phyloP scores from a whole-genome alignment of 1,139 yeast genomes.

The Debaryomyces coudertii region DNA sequence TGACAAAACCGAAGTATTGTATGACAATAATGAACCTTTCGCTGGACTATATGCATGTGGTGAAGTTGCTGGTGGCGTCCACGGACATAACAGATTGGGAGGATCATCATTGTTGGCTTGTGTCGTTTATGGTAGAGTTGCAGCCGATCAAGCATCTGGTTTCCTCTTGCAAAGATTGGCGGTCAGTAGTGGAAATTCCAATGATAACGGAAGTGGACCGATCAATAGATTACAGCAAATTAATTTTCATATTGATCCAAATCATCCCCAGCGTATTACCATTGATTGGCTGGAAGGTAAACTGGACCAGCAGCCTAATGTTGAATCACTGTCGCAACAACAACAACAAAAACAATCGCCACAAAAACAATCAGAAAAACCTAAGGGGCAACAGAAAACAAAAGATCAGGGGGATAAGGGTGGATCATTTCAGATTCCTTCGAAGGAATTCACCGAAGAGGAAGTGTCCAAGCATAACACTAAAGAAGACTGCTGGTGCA shows the following conservation, averaged over 20 bases:
- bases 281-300: constrained; percentile 31
- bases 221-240: constrained; percentile 45
- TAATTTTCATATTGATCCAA: constrained; percentile 50
- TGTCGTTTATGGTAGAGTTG: constrained; percentile 76
- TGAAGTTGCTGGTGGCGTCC: constrained; percentile 82
- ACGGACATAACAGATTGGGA: constrained; percentile 75
- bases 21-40: constrained; percentile 45
- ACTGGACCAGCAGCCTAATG: no score
- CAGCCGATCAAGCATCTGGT: constrained; percentile 52
- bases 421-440: constrained; percentile 40
- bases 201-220: constrained; percentile 22
- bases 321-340: background rate
- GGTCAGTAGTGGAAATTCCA: constrained; percentile 13
- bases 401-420: constrained; percentile 3
- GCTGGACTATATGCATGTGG: constrained; percentile 76
- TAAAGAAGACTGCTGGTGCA: constrained; percentile 80
- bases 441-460: constrained; percentile 47
- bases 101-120: constrained; percentile 79
- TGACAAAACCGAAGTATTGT: constrained; percentile 57
- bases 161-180: constrained; percentile 37
- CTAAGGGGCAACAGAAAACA: background rate
- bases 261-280: constrained; percentile 29
- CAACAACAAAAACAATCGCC: constrained; percentile 1
- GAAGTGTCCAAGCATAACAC: constrained; percentile 69
- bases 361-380: background rate